Conservation (phyloP, 2,329 filamentous ascomycete species). For the Aphanocladium album region DNA sequence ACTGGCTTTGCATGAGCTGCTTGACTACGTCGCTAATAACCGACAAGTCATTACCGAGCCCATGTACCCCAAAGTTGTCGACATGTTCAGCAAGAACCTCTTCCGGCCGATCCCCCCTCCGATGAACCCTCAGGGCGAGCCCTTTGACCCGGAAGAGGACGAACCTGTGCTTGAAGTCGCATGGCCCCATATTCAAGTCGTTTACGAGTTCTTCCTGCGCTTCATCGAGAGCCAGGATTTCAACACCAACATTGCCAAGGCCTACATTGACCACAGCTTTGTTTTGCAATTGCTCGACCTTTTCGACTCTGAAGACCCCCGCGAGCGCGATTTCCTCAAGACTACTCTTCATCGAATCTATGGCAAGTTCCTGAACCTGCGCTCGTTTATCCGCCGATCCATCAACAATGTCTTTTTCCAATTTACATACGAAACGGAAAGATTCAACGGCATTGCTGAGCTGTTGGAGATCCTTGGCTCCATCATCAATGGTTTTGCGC, state of each 20-base stretch:
- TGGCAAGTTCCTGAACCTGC: conserved; percentile 95
- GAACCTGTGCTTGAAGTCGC: conserved; percentile 97
- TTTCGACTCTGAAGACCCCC: conserved; percentile 95
- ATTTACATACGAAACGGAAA: conserved; percentile 96
- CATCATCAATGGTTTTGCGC: conserved; percentile 97
- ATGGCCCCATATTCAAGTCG: conserved; percentile 98
- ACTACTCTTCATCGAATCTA: conserved; percentile 97
- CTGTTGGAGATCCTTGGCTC: conserved; percentile 94
- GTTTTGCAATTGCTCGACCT: conserved; percentile 94
- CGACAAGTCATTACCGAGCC: conserved; percentile 96
- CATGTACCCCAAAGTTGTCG: conserved; percentile 97
- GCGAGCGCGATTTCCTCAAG: conserved; percentile 96
- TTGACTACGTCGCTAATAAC: conserved; percentile 98
- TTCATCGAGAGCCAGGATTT: conserved; percentile 99
- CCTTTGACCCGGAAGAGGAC: conserved; percentile 97
- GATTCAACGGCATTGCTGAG: conserved; percentile 97
- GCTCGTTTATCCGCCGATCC: conserved; percentile 93
- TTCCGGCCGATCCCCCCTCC: conserved; percentile 96
- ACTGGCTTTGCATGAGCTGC: conserved; percentile 86
- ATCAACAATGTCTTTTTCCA: conserved; percentile 99
- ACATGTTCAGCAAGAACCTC: conserved; percentile 99
- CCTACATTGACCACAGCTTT: conserved; percentile 97
- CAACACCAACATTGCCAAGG: conserved; percentile 99
- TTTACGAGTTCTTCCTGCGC: conserved; percentile 97
- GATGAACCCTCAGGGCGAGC: conserved; percentile 95